Percentiles rank a stretch among this genome's conserved stretches.
Conservation (phyloP, 2,329 filamentous ascomycete species). For the Aaosphaeria arxii region DNA sequence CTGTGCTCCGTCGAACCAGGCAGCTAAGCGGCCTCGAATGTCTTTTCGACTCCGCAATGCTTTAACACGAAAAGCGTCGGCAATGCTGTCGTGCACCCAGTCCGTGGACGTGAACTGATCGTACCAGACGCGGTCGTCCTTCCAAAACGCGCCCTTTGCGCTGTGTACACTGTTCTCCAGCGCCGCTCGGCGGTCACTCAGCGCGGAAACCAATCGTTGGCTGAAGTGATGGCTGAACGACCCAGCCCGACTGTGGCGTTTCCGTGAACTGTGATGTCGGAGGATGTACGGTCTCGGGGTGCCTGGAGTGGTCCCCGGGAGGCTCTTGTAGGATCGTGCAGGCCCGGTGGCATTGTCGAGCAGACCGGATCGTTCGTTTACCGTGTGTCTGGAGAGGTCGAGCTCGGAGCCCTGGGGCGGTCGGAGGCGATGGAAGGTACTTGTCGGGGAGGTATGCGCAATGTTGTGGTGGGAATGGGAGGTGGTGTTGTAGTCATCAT, state of each 20-base stretch:
- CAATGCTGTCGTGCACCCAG: constrained; percentile 97
- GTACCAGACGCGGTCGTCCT: constrained; percentile 93
- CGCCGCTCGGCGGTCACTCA: constrained; percentile 51
- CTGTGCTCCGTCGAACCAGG: constrained; percentile 81
- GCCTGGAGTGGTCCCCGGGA: constrained; percentile 36
- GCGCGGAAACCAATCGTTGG: constrained; percentile 57
- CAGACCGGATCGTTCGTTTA: constrained; percentile 49
- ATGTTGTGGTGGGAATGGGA: constrained; percentile 32
- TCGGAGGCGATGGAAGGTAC: constrained; percentile 24
- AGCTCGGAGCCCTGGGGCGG: constrained; percentile 32
- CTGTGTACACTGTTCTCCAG: constrained; percentile 55
- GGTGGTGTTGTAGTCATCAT: constrained; percentile 18
- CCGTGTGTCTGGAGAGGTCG: constrained; percentile 31
- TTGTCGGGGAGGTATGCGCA: constrained; percentile 31
- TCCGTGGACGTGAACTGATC: constrained; percentile 97
- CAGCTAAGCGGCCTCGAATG: constrained; percentile 72
- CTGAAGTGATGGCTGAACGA: constrained; percentile 37
- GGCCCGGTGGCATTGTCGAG: constrained; percentile 38
- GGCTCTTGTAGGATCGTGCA: constrained; percentile 42
- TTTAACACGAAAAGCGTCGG: constrained; percentile 86
- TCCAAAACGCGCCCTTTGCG: constrained; percentile 63
- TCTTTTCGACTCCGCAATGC: constrained; percentile 78
- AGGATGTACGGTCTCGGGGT: constrained; percentile 41
- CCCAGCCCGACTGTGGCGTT: constrained; percentile 27
- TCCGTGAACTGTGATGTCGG: constrained; percentile 36